phyloP scores from a whole-genome alignment of 2,329 filamentous ascomycete species.

The Diaporthe eres region DNA sequence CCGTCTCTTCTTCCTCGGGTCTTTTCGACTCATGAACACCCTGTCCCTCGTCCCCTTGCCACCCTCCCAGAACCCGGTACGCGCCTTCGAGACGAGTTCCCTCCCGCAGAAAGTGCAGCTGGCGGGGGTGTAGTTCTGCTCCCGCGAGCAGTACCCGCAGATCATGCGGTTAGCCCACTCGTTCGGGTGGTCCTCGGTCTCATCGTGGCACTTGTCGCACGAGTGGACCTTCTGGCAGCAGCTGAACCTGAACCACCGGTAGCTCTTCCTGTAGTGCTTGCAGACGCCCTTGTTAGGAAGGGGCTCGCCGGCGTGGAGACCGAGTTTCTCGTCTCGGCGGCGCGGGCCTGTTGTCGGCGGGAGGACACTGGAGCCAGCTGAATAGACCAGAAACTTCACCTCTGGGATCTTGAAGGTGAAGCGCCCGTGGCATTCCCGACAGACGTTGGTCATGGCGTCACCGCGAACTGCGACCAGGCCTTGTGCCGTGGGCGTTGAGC shows the following conservation, averaged over 20 bases:
- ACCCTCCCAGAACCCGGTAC: slow-evolving; percentile 86
- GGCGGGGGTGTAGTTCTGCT: slow-evolving; percentile 84
- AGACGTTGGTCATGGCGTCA: slow-evolving; percentile 80
- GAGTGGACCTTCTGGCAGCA: slow-evolving; percentile 72
- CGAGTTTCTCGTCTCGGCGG: slow-evolving; percentile 66
- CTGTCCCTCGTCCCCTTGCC: slow-evolving; percentile 85
- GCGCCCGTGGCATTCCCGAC: slow-evolving; percentile 82
- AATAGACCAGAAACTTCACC: slow-evolving; percentile 82
- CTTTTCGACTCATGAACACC: slow-evolving; percentile 80
- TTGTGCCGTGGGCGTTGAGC: slow-evolving; percentile 76
- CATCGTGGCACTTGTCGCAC: slow-evolving; percentile 84
- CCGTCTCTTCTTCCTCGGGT: slow-evolving; percentile 80
- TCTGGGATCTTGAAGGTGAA: slow-evolving; percentile 86
- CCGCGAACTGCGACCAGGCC: slow-evolving; percentile 82
- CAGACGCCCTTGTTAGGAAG: slow-evolving; percentile 69
- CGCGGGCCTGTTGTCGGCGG: slow-evolving; percentile 55
- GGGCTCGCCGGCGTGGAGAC: slow-evolving; percentile 69
- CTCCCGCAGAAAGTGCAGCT: slow-evolving; percentile 82
- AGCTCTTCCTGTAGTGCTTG: slow-evolving; percentile 70
- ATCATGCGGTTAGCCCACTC: slow-evolving; percentile 91
- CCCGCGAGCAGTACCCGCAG: slow-evolving; percentile 83
- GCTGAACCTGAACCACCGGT: slow-evolving; percentile 76
- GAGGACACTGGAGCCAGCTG: slow-evolving; percentile 61
- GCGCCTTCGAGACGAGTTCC: slow-evolving; percentile 75
- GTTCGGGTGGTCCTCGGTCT: slow-evolving; percentile 76